Percentiles rank a stretch among this genome's conserved stretches.
Conservation (phyloP, 805 yeast genomes). For the Lipomyces mesembrius region DNA sequence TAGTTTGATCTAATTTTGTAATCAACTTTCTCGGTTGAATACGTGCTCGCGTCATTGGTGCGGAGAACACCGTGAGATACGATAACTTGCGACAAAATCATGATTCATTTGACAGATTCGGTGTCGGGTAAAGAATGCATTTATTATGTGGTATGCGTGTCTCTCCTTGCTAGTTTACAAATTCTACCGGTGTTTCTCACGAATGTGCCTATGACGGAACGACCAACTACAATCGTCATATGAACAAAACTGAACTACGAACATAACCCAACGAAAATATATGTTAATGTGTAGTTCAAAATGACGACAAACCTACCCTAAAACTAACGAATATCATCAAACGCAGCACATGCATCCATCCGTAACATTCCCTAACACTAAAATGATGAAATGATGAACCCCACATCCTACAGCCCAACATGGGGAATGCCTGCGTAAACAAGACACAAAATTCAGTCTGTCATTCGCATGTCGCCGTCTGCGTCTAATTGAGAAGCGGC, state of each 20-base stretch:
- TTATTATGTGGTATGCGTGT: neutral
- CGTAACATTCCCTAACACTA: neutral
- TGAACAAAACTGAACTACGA: too few relatives aligned
- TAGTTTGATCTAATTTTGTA: neutral
- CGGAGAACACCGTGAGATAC: neutral
- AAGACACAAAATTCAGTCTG: constrained; percentile 1
- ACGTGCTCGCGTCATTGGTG: too few relatives aligned
- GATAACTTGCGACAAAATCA: neutral
- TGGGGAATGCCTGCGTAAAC: too few relatives aligned
- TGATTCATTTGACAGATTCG: too few relatives aligned
- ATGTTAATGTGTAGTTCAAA: too few relatives aligned
- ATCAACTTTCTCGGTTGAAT: neutral
- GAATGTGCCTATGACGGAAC: too few relatives aligned
- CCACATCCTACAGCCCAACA: too few relatives aligned
- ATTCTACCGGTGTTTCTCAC: neutral
- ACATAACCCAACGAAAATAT: neutral
- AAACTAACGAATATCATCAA: too few relatives aligned
- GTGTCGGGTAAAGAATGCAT: neutral
- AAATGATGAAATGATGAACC: neutral
- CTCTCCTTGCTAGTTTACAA: neutral
- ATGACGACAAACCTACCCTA: neutral
- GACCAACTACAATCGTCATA: too few relatives aligned
- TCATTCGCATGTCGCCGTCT: constrained; percentile 21
- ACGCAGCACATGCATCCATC: neutral
- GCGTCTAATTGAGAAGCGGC: constrained; percentile 14